Evolutionary conservation across 2,329 filamentous ascomycete species (phyloP).

Genomic region (Cryphonectria nitschkei): DNA sequence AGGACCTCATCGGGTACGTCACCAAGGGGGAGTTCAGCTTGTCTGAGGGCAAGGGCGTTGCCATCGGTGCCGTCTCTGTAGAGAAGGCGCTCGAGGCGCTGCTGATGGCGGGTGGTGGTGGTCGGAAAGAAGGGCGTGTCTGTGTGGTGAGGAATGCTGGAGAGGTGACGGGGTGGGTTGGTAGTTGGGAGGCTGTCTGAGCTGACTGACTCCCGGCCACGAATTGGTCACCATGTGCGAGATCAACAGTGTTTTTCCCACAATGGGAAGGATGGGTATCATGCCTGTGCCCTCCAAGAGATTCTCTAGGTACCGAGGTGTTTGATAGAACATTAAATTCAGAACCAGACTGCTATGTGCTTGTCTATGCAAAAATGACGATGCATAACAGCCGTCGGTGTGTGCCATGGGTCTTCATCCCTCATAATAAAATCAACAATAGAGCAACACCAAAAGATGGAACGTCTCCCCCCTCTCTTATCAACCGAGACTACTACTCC

Average conservation of each 20-base stretch:
- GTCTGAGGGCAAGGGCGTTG: constrained; percentile 73
- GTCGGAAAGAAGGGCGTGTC: constrained; percentile 51
- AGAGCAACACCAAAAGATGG: not conserved
- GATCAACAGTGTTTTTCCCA: not conserved
- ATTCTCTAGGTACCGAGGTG: not conserved
- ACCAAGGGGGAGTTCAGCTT: constrained; percentile 86
- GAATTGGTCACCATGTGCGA: not conserved
- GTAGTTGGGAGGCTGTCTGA: constrained; percentile 71
- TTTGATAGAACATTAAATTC: not conserved
- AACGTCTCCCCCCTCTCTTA: not conserved
- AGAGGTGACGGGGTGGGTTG: constrained; percentile 77
- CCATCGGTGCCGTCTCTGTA: constrained; percentile 71
- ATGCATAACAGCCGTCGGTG: constrained; percentile 1
- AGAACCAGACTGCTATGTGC: constrained; percentile 3
- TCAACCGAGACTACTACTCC: not conserved
- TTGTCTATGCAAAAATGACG: not conserved
- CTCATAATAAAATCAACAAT: not conserved
- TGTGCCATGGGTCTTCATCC: constrained; percentile 1
- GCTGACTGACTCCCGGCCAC: not conserved
- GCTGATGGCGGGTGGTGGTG: constrained; percentile 34
- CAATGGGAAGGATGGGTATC: too few species aligned
- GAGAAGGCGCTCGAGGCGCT: constrained; percentile 55
- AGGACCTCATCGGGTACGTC: constrained; percentile 86
- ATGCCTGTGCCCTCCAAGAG: too few species aligned
- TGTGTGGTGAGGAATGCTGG: constrained; percentile 86